Evolutionary conservation across 805 yeast genomes (phyloP).

Genomic region (Candida tallmaniae): DNA sequence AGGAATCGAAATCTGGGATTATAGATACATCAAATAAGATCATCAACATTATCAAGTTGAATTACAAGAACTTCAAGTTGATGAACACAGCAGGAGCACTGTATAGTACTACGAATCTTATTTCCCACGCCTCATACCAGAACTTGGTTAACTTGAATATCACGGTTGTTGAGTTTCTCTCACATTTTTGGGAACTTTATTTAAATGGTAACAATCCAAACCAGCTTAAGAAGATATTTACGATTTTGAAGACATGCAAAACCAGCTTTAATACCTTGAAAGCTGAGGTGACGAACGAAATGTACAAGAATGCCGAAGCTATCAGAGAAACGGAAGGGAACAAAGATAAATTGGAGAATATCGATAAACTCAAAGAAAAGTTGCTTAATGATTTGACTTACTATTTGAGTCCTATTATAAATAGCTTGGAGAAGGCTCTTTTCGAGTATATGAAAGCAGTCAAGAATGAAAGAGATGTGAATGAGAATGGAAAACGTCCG

Average conservation of each 20-base stretch:
- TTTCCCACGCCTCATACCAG: constrained; percentile 23
- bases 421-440: constrained; percentile 31
- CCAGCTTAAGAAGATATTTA: constrained; percentile 34
- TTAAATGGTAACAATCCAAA: constrained; percentile 32
- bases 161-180: constrained; percentile 38
- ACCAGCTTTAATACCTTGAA: constrained; percentile 24
- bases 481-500: constrained; percentile 34
- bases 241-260: constrained; percentile 33
- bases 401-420: constrained; percentile 28
- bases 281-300: constrained; percentile 10
- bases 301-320: background rate
- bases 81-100: constrained; percentile 1
- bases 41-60: constrained; percentile 27
- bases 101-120: background rate
- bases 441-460: constrained; percentile 31
- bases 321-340: no score
- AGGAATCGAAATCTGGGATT: constrained; percentile 19
- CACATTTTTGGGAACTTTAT: constrained; percentile 41
- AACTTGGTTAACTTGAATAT: constrained; percentile 35
- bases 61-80: constrained; percentile 28
- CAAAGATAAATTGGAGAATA: constrained; percentile 17
- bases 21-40: constrained; percentile 30
- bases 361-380: constrained; percentile 30
- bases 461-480: constrained; percentile 13
- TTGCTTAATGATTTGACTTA: constrained; percentile 27